Evolutionary conservation across 371 early-diverging fungal species (phyloP), one percentile per base, ranked within the genome.

Genomic region (Actinomortierella wolfii): DNA sequence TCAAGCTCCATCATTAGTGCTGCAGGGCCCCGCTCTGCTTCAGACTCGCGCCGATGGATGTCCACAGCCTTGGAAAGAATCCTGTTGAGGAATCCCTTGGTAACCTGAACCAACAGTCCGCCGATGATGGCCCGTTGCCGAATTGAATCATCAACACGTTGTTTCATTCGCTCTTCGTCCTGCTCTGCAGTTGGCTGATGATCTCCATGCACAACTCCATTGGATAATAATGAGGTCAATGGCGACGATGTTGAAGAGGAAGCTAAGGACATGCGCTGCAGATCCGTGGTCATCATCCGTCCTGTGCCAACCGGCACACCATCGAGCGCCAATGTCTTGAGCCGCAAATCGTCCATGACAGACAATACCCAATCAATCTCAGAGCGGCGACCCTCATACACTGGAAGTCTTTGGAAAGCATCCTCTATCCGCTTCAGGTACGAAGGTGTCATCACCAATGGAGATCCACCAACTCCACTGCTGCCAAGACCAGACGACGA

Each of bases 51-150:
- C 11, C 73, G 62, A 51, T 71, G 67, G 21, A 71, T 51, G 23
- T 51, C 26, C 6, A 64, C 39, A 1, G 73, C 66, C 54, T 66
- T 71, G 15, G 66, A 55, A n/a, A 71, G 56, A 13, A 71, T 45
- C 13, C 67, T 49, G 7, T 54, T 59, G 41, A 81, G 60, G 57
- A 83, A 85, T 23, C 81, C 68, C 26, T 73, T 81, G 40, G 80
- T 73, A 13, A 68, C 77, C 41, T 83, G 76, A 28, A 79, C 65
- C 47, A 81, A 57, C n/a, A 81, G 61, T 18, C 65, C 65, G 6
- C 79, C 79, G 0, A 81, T 77, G 11, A 81, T 67, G 4, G 81
- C 58, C 2, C 78, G 76, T 52, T 82, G 80, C 40, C 68, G 56
- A 39, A 82, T 64, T 8, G 79, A 68, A 15, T 80, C 79, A 0